phyloP scores from a whole-genome alignment of 371 early-diverging fungal species.

The Lichtheimia corymbifera region DNA sequence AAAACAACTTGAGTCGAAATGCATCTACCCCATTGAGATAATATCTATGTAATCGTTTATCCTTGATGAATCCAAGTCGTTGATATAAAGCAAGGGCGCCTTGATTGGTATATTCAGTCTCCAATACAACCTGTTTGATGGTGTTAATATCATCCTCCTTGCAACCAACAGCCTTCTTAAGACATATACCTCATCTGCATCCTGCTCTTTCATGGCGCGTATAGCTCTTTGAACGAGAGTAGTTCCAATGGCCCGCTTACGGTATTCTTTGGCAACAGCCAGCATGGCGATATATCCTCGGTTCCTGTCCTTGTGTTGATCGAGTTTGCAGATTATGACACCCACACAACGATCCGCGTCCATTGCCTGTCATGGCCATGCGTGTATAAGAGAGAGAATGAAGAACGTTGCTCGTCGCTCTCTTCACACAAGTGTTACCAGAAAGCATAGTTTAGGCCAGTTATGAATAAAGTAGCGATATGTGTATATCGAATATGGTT shows the following conservation, averaged over 20 bases:
- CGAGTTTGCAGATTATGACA: constrained; percentile 90
- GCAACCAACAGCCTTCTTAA: neutral
- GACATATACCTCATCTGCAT: constrained; percentile 82
- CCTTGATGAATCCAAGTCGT: constrained; percentile 90
- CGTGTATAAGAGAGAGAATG: neutral
- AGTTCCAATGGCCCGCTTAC: constrained; percentile 82
- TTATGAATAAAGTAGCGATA: constrained; percentile 95
- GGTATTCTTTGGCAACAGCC: constrained; percentile 77
- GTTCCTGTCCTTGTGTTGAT: constrained; percentile 65
- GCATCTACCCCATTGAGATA: constrained; percentile 96
- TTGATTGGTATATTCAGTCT: constrained; percentile 89
- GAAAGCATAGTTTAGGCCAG: constrained; percentile 85
- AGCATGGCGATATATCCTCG: constrained; percentile 98
- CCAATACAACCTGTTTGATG: constrained; percentile 72
- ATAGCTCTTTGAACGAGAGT: constrained; percentile 76
- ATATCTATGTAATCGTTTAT: constrained; percentile 88
- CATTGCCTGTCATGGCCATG: constrained; percentile 50
- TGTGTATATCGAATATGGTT: constrained; percentile 96
- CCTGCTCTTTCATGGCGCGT: constrained; percentile 68
- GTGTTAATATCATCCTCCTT: neutral
- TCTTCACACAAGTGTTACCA: constrained; percentile 48
- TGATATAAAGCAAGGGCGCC: constrained; percentile 89
- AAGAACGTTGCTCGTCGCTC: neutral
- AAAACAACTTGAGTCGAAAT: constrained; percentile 81
- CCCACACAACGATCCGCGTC: constrained; percentile 72